These are phyloP conservation scores for Blastosporella zonata DNA, from an alignment of 1,284 basidiomycete genomes.

Conservation along the genomic window DNA sequence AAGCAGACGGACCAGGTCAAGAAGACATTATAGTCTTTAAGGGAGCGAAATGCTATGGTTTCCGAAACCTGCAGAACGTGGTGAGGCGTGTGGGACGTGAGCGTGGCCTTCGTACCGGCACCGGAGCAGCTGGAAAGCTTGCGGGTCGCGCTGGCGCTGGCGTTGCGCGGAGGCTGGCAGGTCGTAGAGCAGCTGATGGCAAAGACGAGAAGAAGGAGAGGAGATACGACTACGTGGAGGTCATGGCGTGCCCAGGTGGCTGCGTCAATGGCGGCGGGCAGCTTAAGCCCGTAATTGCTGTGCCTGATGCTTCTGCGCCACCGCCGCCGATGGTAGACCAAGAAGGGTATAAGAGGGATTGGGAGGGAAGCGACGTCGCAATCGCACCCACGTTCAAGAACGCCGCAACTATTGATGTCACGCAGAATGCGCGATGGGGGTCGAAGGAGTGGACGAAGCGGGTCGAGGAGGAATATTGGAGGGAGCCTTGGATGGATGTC, in stretches of 20 bases:
- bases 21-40: conserved; percentile 80
- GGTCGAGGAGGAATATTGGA: conserved; percentile 24
- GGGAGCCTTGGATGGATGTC: conserved; percentile 8
- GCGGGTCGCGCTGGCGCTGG: conserved; percentile 29
- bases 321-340: conserved; percentile 37
- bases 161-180: conserved; percentile 31
- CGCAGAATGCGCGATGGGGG: conserved; percentile 57
- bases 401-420: conserved; percentile 28
- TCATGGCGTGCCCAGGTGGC: conserved; percentile 98
- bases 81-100: conserved; percentile 91
- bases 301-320: conserved; percentile 19
- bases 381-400: conserved; percentile 20
- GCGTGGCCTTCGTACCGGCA: conserved; percentile 70
- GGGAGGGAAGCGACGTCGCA: conserved; percentile 49
- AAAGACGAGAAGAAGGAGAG: conserved; percentile 45
- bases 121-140: conserved; percentile 62
- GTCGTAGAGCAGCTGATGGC: conserved; percentile 29
- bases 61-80: conserved; percentile 96
- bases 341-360: conserved; percentile 59
- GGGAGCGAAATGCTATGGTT: conserved; percentile 95
- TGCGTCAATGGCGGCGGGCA: conserved; percentile 99
- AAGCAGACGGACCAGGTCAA: conserved; percentile 21
- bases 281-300: conserved; percentile 50
- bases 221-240: conserved; percentile 94
- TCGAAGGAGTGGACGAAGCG: conserved; percentile 22